Percentiles rank a stretch among this genome's conserved stretches.
Conservation (phyloP, 768 basidiomycete species). For the Hirschioporus abietinus region DNA sequence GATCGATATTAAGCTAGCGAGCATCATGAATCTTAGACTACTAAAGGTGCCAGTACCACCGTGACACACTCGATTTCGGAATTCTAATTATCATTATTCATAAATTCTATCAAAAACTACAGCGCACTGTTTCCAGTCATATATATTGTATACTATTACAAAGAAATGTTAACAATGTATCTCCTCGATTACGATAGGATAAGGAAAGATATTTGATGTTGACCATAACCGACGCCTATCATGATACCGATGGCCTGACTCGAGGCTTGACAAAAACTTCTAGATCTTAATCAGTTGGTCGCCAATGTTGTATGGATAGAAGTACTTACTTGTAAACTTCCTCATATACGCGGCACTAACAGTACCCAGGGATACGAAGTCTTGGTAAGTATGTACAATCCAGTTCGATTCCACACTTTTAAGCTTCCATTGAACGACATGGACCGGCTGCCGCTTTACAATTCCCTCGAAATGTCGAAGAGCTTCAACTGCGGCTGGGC, state of each 20-base stretch:
- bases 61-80: no score
- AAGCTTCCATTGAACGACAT: neutral
- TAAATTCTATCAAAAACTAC: no score
- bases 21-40: no score
- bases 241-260: neutral
- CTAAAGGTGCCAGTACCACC: no score
- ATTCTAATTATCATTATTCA: no score
- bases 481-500: conserved; percentile 22
- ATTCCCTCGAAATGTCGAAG: conserved; percentile 12
- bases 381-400: neutral
- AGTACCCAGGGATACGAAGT: neutral
- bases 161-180: no score
- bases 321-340: neutral
- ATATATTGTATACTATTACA: no score
- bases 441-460: neutral
- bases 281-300: neutral
- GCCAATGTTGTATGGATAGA: neutral
- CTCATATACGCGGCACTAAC: neutral
- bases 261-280: neutral
- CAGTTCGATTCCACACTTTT: neutral
- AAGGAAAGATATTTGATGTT: no score
- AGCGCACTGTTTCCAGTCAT: no score
- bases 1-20: no score
- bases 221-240: no score
- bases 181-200: no score